A percentile compares a stretch with the other conserved stretches of the same genome.
Conservation (phyloP, 805 yeast genomes). For the Yamadazyma sp. region DNA sequence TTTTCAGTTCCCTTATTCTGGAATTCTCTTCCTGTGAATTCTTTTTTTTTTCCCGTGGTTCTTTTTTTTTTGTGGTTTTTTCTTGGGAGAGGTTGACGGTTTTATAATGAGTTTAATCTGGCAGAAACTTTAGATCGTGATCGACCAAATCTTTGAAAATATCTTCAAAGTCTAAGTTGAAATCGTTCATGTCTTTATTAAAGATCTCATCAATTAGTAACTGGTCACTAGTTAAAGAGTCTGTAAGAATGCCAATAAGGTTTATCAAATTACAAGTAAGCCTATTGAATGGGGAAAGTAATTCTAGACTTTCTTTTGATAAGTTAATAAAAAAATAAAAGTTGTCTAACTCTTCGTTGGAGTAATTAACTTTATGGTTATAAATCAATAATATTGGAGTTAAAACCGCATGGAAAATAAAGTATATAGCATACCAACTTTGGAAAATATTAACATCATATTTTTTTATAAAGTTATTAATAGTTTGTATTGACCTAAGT, state of each 20-base stretch:
- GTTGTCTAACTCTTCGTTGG: conserved; percentile 1
- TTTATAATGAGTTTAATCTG: not conserved
- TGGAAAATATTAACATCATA: conserved; percentile 44
- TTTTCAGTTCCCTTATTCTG: too few species aligned
- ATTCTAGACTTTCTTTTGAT: conserved; percentile 1
- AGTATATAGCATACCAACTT: conserved; percentile 64
- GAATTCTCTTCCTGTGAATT: too few species aligned
- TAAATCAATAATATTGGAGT: conserved; percentile 39
- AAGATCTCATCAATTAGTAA: conserved; percentile 2
- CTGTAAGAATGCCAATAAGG: conserved; percentile 6
- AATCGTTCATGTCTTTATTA: not conserved
- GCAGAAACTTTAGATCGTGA: not conserved
- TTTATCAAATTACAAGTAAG: conserved; percentile 7
- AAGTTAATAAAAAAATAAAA: conserved; percentile 5
- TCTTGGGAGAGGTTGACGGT: not conserved
- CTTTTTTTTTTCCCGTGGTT: too few species aligned
- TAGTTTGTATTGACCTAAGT: conserved; percentile 49
- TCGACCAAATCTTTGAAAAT: not conserved
- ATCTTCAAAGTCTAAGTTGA: conserved; percentile 1
- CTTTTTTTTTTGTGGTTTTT: too few species aligned
- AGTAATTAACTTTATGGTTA: conserved; percentile 3
- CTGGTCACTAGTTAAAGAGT: conserved; percentile 4
- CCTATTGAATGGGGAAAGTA: conserved; percentile 3
- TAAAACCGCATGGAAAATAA: conserved; percentile 58
- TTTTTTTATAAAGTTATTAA: conserved; percentile 31